Evolutionary conservation across 2,329 filamentous ascomycete genomes (phyloP).

Genomic region (Magnaporthiopsis incrustans): DNA sequence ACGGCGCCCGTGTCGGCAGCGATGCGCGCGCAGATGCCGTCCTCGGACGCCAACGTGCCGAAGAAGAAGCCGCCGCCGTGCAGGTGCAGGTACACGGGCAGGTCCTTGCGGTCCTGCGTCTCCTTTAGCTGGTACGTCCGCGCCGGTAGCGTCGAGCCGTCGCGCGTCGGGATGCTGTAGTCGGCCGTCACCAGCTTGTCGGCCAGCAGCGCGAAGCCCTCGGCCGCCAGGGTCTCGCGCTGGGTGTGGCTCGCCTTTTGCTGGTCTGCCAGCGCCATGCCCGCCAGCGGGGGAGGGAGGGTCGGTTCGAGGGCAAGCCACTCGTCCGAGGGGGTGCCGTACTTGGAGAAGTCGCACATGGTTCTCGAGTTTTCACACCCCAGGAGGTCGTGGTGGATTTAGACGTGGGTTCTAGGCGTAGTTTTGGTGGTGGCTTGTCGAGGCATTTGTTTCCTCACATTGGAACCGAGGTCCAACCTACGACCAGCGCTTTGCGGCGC

Average conservation of each 20-base stretch:
- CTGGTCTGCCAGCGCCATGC: slow-evolving; percentile 17
- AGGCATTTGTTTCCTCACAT: too few relatives aligned
- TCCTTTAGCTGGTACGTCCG: slow-evolving; percentile 16
- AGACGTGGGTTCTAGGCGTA: not conserved
- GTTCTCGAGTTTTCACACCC: not conserved
- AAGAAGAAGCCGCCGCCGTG: slow-evolving; percentile 34
- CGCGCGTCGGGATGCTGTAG: slow-evolving; percentile 17
- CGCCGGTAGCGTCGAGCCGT: slow-evolving; percentile 19
- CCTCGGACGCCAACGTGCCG: slow-evolving; percentile 45
- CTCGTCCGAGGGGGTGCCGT: slow-evolving; percentile 31
- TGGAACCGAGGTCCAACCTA: too few relatives aligned
- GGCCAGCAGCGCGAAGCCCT: slow-evolving; percentile 19
- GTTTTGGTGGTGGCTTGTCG: too few relatives aligned
- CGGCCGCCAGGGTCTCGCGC: slow-evolving; percentile 24
- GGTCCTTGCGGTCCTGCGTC: slow-evolving; percentile 41
- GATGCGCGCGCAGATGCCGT: slow-evolving; percentile 40
- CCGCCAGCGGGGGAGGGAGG: slow-evolving; percentile 19
- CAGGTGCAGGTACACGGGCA: slow-evolving; percentile 12
- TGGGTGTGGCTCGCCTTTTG: slow-evolving; percentile 21
- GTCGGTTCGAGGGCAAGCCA: slow-evolving; percentile 32
- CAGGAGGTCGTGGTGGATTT: not conserved
- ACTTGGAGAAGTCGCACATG: slow-evolving; percentile 25
- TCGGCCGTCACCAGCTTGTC: slow-evolving; percentile 26
- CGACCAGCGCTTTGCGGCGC: too few relatives aligned
- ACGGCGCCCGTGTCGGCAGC: slow-evolving; percentile 32